Conservation (phyloP, 257 asterid species). For the Gentiana straminea region DNA sequence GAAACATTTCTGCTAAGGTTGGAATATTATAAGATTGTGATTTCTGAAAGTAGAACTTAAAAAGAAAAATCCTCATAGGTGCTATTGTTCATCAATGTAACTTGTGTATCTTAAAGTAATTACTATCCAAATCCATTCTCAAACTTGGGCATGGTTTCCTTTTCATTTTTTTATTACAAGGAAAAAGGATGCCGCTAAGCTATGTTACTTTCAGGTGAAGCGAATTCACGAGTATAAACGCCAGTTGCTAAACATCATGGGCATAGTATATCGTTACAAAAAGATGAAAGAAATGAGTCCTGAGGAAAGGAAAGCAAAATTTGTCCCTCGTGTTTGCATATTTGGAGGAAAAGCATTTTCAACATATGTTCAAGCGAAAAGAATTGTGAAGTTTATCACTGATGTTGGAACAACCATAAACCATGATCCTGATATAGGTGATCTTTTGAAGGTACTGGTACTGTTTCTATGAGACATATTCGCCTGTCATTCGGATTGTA, state of each 20-base stretch:
- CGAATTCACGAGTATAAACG: conserved; percentile 57
- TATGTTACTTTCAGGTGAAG: conserved; percentile 27
- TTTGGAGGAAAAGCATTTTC: conserved; percentile 59
- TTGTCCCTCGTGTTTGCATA: conserved; percentile 49
- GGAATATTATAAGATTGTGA: not conserved
- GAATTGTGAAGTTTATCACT: conserved; percentile 47
- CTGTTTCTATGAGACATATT: not conserved
- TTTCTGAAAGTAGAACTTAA: not conserved
- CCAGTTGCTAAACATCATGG: conserved; percentile 43
- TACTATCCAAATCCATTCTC: not conserved
- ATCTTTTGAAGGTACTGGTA: conserved; percentile 59
- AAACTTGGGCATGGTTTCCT: not conserved
- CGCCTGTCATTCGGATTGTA: not conserved
- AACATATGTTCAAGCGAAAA: conserved; percentile 51
- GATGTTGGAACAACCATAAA: conserved; percentile 50
- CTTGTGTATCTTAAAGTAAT: not conserved
- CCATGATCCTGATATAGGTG: conserved; percentile 48
- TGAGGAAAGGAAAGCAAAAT: conserved; percentile 33
- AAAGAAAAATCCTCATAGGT: not conserved
- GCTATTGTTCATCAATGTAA: not conserved
- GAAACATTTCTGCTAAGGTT: no score
- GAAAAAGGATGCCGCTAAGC: not conserved
- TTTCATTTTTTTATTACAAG: not conserved
- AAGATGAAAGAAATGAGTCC: conserved; percentile 49
- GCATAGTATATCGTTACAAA: conserved; percentile 46